Conservation (phyloP, 2,329 filamentous ascomycete species). For the Aspergillus sojae region DNA sequence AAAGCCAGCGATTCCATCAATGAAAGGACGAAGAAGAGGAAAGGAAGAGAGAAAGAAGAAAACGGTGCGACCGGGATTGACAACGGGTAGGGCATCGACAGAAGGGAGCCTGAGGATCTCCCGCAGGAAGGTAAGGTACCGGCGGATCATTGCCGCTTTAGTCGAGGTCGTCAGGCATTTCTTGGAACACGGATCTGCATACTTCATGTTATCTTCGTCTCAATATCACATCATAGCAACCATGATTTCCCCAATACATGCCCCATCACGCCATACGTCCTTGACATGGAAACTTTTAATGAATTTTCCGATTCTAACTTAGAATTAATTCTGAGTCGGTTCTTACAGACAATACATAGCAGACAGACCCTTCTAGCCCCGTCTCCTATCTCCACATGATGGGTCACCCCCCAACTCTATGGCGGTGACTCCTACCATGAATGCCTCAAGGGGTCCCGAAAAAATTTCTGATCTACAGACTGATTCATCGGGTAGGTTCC, state of each 20-base stretch:
- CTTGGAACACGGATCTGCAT: slow-evolving; percentile 13
- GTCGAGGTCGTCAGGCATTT: slow-evolving; percentile 6
- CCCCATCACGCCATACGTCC: neutral
- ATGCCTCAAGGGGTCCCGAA: neutral
- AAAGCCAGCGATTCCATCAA: neutral
- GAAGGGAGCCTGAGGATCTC: slow-evolving; percentile 10
- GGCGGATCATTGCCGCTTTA: slow-evolving; percentile 3
- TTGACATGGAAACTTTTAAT: neutral
- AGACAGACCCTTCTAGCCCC: neutral
- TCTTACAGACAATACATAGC: neutral
- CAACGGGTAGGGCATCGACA: slow-evolving; percentile 7
- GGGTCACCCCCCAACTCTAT: neutral
- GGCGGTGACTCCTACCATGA: neutral
- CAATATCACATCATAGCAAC: slow-evolving; percentile 3
- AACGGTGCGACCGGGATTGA: slow-evolving; percentile 1
- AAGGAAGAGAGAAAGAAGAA: neutral
- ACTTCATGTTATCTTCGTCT: slow-evolving; percentile 5
- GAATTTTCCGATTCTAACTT: neutral
- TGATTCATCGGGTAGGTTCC: neutral
- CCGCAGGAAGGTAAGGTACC: slow-evolving; percentile 2
- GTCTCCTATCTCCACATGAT: neutral
- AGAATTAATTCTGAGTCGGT: neutral
- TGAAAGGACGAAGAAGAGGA: neutral
- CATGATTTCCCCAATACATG: neutral
- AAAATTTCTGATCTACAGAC: neutral